Conservation (phyloP, 768 basidiomycete genomes). For the Postia placenta region DNA sequence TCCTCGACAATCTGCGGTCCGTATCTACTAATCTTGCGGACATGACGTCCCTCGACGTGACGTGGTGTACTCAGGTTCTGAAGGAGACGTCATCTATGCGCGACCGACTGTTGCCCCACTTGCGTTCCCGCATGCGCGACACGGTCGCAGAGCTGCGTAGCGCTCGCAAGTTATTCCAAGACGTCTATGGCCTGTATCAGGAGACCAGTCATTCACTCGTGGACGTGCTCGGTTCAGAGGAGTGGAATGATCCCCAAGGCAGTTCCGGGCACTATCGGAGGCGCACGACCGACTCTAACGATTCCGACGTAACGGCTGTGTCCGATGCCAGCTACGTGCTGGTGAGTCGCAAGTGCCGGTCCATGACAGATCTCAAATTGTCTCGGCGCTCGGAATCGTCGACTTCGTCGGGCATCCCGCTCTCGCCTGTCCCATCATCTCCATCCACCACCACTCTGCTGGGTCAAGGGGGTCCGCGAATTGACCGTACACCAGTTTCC, state of each 20-base stretch:
- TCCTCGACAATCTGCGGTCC: slow-evolving; percentile 49
- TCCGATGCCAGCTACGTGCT: slow-evolving; percentile 14
- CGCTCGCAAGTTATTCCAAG: slow-evolving; percentile 39
- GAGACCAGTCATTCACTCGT: not conserved
- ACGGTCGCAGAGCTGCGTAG: slow-evolving; percentile 41
- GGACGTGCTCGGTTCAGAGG: slow-evolving; percentile 1
- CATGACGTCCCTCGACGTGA: slow-evolving; percentile 29
- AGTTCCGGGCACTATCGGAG: slow-evolving; percentile 24
- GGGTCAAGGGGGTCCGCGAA: not conserved
- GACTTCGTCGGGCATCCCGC: not conserved
- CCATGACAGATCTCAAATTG: slow-evolving; percentile 14
- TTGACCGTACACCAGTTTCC: not conserved
- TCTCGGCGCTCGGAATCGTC: not conserved
- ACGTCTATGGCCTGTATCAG: slow-evolving; percentile 30
- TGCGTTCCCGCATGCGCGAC: slow-evolving; percentile 49
- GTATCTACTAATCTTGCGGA: slow-evolving; percentile 33
- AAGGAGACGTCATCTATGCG: slow-evolving; percentile 43
- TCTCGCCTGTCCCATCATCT: not conserved
- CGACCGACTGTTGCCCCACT: slow-evolving; percentile 40
- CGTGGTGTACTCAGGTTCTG: slow-evolving; percentile 39
- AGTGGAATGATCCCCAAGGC: slow-evolving; percentile 1
- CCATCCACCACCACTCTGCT: not conserved
- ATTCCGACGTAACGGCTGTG: slow-evolving; percentile 55
- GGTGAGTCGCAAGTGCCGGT: slow-evolving; percentile 14
- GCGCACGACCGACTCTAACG: slow-evolving; percentile 56